These are phyloP conservation scores for Stenocarpella maydis DNA, from an alignment of 2,329 filamentous ascomycete genomes.

Conservation along the genomic window DNA sequence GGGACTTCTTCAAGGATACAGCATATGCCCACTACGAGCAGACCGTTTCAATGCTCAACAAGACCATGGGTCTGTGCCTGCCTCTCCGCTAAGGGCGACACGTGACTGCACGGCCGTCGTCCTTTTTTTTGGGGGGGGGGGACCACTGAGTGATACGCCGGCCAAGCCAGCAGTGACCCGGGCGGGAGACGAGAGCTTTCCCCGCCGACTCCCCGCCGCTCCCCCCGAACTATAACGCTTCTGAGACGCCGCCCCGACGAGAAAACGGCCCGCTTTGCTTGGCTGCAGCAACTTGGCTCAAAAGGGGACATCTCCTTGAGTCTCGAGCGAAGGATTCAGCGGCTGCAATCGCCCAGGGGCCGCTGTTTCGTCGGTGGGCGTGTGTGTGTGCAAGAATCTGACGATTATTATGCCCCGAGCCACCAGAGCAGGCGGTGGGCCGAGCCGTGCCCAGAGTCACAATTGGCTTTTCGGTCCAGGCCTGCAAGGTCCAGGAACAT, in stretches of 20 bases:
- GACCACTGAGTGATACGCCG: neutral
- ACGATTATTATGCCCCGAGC: conserved; percentile 13
- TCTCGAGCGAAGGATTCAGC: conserved; percentile 21
- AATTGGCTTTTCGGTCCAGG: neutral
- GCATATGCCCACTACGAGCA: conserved; percentile 71
- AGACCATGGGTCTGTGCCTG: conserved; percentile 73
- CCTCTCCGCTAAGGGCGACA: conserved; percentile 46
- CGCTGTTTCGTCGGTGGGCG: neutral
- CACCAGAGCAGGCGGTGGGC: conserved; percentile 3
- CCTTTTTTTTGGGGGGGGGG: no score
- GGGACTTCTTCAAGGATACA: conserved; percentile 38
- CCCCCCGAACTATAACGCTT: conserved; percentile 5
- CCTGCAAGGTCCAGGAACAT: conserved; percentile 24
- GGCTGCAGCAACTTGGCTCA: conserved; percentile 22
- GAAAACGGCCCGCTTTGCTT: conserved; percentile 26
- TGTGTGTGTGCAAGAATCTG: neutral
- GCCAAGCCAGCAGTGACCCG: conserved; percentile 8
- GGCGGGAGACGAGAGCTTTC: neutral
- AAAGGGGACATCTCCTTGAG: conserved; percentile 10
- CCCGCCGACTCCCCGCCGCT: conserved; percentile 12
- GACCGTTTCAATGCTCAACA: conserved; percentile 77
- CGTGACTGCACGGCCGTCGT: neutral
- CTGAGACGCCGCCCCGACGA: conserved; percentile 17
- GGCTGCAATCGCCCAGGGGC: conserved; percentile 9
- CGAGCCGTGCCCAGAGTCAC: conserved; percentile 10